Base-by-base conservation (phyloP, 345 rosid species). In the Populus nigra region DNA sequence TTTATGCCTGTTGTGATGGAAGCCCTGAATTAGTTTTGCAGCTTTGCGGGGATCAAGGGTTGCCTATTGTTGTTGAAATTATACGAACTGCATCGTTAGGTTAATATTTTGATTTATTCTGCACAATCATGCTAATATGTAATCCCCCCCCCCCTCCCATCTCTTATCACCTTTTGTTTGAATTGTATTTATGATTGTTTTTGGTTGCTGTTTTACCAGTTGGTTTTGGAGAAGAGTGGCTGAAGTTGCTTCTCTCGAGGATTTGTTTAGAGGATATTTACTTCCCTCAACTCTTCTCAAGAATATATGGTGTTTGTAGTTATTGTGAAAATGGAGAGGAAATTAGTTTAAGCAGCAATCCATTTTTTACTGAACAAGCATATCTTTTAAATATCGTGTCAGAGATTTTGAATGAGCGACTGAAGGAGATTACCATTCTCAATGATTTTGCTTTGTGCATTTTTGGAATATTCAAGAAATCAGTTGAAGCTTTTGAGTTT, bases 141-240 rank as follows among this genome's bases (percentile, higher is more conserved):
- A 53, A 18, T 7, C 10, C 27, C 31, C 18, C 33, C 22, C 8
- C 27, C 31, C 18, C 33, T 17, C 8, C 41, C 43, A 18, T 27
- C 2, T 47, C 57, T 35, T 43, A 31, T 55, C 43, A 29, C n/a
- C 22, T 27, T 47, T 71, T 35, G 8, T 23, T 71, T 77, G 11
- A 16, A 11, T 53, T 53, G 69, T 62, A 6, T 69, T 71, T 57
- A 15, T 76, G 70, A 17, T n/a, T 72, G 47, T 49, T 68, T 61
- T 55, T 38, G 65, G 5, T 66, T 78, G 45, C 5, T 85, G 38
- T 47, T 25, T 67, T 53, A 22, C 73, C 85, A 91, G 97, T 88
- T 87, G 96, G 96, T 71, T 90, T 86, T 80, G 69, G 81, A 23
- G 97, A 91, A 81, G 87, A 92, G 73, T 92, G 98, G 99, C 85